These are phyloP conservation scores for Mycena floridula DNA, from an alignment of 768 basidiomycete species.

Conservation along the genomic window DNA sequence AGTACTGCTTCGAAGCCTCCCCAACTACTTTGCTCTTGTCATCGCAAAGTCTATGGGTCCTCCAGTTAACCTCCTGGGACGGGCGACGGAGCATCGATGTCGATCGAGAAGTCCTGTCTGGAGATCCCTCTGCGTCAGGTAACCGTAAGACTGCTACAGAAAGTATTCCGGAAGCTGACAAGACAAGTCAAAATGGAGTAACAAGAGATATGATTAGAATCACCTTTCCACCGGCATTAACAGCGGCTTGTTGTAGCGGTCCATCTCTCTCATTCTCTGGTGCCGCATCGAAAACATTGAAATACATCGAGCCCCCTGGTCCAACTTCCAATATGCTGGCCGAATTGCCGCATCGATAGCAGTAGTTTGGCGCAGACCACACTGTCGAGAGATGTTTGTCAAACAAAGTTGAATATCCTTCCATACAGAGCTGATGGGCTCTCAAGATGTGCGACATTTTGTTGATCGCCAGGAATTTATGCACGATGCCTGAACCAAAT, in stretches of 20 bases:
- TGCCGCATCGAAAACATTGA: conserved; percentile 98
- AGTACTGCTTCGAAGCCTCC: no score
- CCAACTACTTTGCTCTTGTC: no score
- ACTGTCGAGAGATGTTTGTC: conserved; percentile 95
- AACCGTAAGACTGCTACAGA: conserved; percentile 32
- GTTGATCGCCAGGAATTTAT: conserved; percentile 95
- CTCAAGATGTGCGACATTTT: conserved; percentile 96
- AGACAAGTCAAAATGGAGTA: neutral
- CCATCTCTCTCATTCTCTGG: conserved; percentile 97
- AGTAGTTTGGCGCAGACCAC: conserved; percentile 98
- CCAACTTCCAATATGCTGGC: conserved; percentile 96
- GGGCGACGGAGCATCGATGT: no score
- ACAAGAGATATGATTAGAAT: conserved; percentile 7
- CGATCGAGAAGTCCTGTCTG: no score
- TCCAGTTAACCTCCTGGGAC: no score
- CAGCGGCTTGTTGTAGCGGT: conserved; percentile 70
- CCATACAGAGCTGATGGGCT: conserved; percentile 99
- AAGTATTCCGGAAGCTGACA: conserved; percentile 78
- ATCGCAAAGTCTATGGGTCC: no score
- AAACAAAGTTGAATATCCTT: conserved; percentile 96
- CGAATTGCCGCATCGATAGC: conserved; percentile 96
- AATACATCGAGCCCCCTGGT: conserved; percentile 81
- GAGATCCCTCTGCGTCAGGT: no score
- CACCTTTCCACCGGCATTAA: conserved; percentile 71
- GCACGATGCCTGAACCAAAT: conserved; percentile 95